Base-by-base conservation (phyloP, 2,329 filamentous ascomycete species). In the Colletotrichum paranaense region DNA sequence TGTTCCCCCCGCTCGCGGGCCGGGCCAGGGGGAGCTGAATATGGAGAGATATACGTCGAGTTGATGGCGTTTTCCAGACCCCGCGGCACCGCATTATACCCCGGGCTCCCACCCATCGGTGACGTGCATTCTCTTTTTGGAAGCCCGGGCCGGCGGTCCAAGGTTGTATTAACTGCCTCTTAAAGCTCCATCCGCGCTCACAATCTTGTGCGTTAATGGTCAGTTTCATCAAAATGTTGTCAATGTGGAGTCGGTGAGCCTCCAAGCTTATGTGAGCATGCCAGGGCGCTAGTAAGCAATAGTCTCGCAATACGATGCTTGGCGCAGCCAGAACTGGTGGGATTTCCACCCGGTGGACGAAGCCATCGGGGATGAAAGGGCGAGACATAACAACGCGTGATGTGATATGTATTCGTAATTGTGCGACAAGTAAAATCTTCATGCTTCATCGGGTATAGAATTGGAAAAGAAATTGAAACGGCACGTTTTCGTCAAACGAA, bases 211-310 rank as follows among this genome's bases (percentile, higher is more conserved):
- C 46, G 46, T 64, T 46, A 55, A 55, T 38, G 12, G 14, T 28
- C 46, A n/a, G 30, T 19, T 30, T 55, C 46, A 12, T 64, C 14
- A 26, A 19, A 22, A 22, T 35, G 46, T 19, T 9, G 26, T 9
- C 4, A 11, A 55, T 32, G 42, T 55, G n/a, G 62, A 55, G 14
- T 24, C n/a, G 28, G 32, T 53, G 42, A 55, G 42, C 26, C 65
- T 68, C 66, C 30, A 56, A 28, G 66, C 46, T 68, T 64, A 68
- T 56, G 66, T 68, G 66, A 68, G 66, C 66, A 59, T 64, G 66
- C 66, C 58, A 68, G 56, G 66, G 57, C 66, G 66, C 66, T 68
- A 68, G 46, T 16, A 28, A 35, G 11, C 65, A 30, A 68, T 63
- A 63, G 42, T 63, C 58, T 32, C 28, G 59, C 30, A 68, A 68